Evolutionary conservation across 352 stramenopile genomes (phyloP).

Genomic region (Globisporangium canariense): DNA sequence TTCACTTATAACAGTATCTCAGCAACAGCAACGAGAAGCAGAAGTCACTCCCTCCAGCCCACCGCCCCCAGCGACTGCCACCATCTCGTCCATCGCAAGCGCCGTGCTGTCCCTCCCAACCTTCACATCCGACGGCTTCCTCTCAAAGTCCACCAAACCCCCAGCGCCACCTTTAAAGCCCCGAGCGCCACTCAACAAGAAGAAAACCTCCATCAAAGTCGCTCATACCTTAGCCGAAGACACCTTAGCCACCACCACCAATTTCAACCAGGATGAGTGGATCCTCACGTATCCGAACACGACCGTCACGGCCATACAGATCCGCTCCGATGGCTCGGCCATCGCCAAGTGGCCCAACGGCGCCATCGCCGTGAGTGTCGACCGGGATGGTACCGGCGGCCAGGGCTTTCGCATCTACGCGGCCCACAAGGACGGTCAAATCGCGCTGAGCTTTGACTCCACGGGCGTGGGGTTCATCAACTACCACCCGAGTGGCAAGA

Average conservation of each 20-base stretch:
- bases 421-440: slow-evolving; percentile 59
- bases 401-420: slow-evolving; percentile 67
- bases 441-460: slow-evolving; percentile 67
- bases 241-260: slow-evolving; percentile 1
- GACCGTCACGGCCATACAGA: slow-evolving; percentile 43
- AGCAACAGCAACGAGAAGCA: not conserved
- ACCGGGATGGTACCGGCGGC: slow-evolving; percentile 33
- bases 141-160: slow-evolving; percentile 11
- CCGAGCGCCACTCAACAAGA: slow-evolving; percentile 5
- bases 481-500: slow-evolving; percentile 69
- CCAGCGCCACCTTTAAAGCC: slow-evolving; percentile 31
- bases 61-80: not conserved
- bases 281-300: slow-evolving; percentile 45
- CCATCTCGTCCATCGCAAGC: slow-evolving; percentile 39
- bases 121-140: slow-evolving; percentile 35
- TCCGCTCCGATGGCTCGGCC: slow-evolving; percentile 60
- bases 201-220: not conserved
- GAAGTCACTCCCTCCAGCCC: not conserved
- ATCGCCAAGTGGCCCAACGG: slow-evolving; percentile 67
- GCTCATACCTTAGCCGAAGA: not conserved
- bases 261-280: slow-evolving; percentile 41
- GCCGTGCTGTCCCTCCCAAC: slow-evolving; percentile 49
- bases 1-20: not conserved
- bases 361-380: slow-evolving; percentile 61
- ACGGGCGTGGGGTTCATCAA: slow-evolving; percentile 74